A percentile compares a stretch with the other conserved stretches of the same genome.
Conservation (phyloP, 2,329 filamentous ascomycete genomes). For the Ophiosphaerella herpotricha region DNA sequence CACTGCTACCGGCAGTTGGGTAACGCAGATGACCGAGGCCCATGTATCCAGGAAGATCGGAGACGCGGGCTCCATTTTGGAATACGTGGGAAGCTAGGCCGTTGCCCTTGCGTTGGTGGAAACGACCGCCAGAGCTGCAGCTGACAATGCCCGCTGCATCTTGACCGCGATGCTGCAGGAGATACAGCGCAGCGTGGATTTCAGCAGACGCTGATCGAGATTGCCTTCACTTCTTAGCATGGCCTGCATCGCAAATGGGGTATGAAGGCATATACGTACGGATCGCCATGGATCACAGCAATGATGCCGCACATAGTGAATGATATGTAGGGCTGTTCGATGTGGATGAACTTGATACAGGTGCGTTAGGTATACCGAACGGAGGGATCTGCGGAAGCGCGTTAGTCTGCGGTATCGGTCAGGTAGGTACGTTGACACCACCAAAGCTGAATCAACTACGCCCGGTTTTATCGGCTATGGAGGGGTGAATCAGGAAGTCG, state of each 20-base stretch:
- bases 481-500: constrained; percentile 41
- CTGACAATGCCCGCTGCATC: constrained; percentile 86
- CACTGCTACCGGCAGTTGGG: constrained; percentile 83
- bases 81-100: constrained; percentile 88
- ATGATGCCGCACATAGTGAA: constrained; percentile 58
- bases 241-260: background rate
- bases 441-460: too few relatives aligned
- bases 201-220: constrained; percentile 48
- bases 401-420: constrained; percentile 27
- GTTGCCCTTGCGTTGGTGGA: constrained; percentile 89
- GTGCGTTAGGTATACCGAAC: background rate
- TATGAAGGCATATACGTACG: constrained; percentile 29
- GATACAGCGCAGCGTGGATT: constrained; percentile 50
- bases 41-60: constrained; percentile 82
- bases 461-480: constrained; percentile 20
- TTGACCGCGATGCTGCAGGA: constrained; percentile 68
- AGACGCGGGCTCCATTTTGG: constrained; percentile 73
- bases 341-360: too few relatives aligned
- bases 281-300: constrained; percentile 53
- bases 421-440: constrained; percentile 17
- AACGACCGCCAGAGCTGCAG: constrained; percentile 74
- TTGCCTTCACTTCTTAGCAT: constrained; percentile 29
- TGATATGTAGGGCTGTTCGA: constrained; percentile 3
- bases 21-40: constrained; percentile 86
- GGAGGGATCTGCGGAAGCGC: constrained; percentile 16